These are phyloP conservation scores for Scedosporium apiospermum DNA, from an alignment of 2,329 filamentous ascomycete genomes.

Conservation along the genomic window DNA sequence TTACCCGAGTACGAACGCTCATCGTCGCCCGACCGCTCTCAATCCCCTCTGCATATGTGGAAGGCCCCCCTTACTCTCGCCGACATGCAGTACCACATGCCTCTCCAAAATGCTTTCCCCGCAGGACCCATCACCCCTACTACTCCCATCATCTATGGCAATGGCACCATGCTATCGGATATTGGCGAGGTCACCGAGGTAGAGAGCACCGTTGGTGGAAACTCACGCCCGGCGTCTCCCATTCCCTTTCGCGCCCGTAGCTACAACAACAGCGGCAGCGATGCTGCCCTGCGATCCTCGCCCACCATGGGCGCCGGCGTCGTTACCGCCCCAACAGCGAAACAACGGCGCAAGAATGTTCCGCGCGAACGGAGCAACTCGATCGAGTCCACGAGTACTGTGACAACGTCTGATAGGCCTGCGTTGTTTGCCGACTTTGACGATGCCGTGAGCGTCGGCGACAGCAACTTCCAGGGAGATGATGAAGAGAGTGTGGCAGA, in stretches of 20 bases:
- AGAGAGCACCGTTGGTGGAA: conserved; percentile 37
- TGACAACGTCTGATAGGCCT: conserved; percentile 40
- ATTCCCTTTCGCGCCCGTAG: conserved; percentile 15
- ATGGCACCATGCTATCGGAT: conserved; percentile 60
- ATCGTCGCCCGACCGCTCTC: conserved; percentile 40
- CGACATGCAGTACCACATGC: conserved; percentile 20
- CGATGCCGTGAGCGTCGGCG: conserved; percentile 51
- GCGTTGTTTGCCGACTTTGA: conserved; percentile 52
- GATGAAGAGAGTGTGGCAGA: conserved; percentile 58
- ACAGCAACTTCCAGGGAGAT: conserved; percentile 57
- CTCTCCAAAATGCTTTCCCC: conserved; percentile 21
- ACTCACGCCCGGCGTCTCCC: conserved; percentile 27
- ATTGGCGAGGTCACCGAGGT: conserved; percentile 49
- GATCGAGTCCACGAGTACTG: conserved; percentile 51
- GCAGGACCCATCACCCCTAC: conserved; percentile 39
- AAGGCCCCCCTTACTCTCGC: conserved; percentile 31
- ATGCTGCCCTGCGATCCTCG: conserved; percentile 30
- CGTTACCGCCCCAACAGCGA: conserved; percentile 14
- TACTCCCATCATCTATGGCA: conserved; percentile 60
- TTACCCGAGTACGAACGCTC: conserved; percentile 55
- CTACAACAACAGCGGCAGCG: conserved; percentile 21
- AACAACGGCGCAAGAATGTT: conserved; percentile 32
- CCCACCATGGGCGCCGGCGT: conserved; percentile 28
- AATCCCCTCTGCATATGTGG: conserved; percentile 44
- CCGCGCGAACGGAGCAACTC: conserved; percentile 43